phyloP scores from a whole-genome alignment of 148 eudicot species.

The Chenopodium berlandieri region DNA sequence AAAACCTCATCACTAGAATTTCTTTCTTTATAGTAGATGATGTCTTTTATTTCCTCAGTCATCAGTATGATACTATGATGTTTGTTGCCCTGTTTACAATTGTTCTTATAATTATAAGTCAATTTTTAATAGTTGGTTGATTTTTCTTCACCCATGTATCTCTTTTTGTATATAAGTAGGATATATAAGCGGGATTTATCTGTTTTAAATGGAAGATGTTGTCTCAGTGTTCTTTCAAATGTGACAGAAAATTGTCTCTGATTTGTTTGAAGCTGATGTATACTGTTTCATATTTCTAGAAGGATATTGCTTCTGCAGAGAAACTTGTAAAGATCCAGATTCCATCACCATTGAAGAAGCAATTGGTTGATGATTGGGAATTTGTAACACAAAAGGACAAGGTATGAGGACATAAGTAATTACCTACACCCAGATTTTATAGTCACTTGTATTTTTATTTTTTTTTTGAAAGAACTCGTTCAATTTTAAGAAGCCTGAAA shows the following conservation, averaged over 20 bases:
- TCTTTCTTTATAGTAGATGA: background rate
- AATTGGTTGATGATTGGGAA: slow-evolving; percentile 90
- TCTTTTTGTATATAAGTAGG: too few relatives aligned
- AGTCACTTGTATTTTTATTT: background rate
- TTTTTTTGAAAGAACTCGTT: background rate
- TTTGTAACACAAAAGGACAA: slow-evolving; percentile 72
- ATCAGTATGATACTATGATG: too few relatives aligned
- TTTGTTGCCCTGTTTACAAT: too few relatives aligned
- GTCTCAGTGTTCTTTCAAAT: background rate
- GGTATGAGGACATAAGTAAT: slow-evolving; percentile 40
- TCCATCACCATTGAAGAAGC: slow-evolving; percentile 76
- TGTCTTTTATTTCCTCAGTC: too few relatives aligned
- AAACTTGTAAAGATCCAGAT: slow-evolving; percentile 83
- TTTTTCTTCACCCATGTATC: background rate
- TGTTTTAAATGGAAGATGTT: background rate
- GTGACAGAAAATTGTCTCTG: slow-evolving; percentile 6
- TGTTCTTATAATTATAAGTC: background rate
- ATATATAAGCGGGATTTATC: too few relatives aligned
- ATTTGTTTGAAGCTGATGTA: slow-evolving; percentile 24
- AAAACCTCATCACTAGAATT: background rate
- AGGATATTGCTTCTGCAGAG: slow-evolving; percentile 58
- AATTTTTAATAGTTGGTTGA: background rate
- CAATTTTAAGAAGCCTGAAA: background rate
- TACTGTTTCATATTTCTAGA: slow-evolving; percentile 38
- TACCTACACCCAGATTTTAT: background rate